Percentiles rank a stretch among this genome's conserved stretches.
phyloP scores from a whole-genome alignment of 768 basidiomycete genomes.

The Ramaria rubella region DNA sequence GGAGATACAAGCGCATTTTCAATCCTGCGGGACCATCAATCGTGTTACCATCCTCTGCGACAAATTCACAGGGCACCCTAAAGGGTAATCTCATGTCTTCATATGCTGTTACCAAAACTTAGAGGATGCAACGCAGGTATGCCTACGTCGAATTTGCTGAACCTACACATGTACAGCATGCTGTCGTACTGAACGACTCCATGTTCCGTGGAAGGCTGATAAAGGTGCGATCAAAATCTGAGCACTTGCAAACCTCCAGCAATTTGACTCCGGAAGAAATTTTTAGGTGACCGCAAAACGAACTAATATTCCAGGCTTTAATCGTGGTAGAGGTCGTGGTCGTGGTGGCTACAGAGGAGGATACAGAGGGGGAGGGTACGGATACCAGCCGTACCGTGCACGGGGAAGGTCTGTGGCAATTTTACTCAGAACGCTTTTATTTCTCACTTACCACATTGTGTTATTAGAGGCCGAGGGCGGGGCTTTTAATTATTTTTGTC shows the following conservation, averaged over 20 bases:
- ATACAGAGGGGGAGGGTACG: conserved; percentile 47
- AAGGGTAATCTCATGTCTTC: conserved; percentile 58
- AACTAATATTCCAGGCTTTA: conserved; percentile 92
- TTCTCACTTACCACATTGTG: not conserved
- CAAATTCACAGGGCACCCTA: conserved; percentile 99
- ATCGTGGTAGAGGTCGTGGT: conserved; percentile 73
- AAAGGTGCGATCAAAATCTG: conserved; percentile 55
- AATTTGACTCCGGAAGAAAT: not conserved
- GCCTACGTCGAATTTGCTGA: conserved; percentile 99
- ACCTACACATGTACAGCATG: conserved; percentile 83
- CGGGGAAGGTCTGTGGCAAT: conserved; percentile 61
- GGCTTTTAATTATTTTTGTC: conserved; percentile 42
- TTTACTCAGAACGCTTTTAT: conserved; percentile 11
- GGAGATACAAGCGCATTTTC: conserved; percentile 96
- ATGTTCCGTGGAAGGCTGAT: conserved; percentile 89
- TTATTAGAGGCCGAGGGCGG: conserved; percentile 62
- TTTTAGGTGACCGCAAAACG: conserved; percentile 87
- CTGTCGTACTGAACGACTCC: conserved; percentile 92
- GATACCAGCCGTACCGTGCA: conserved; percentile 57
- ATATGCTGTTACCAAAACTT: conserved; percentile 6
- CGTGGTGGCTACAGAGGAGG: conserved; percentile 51
- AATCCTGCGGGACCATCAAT: conserved; percentile 96
- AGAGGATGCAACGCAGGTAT: conserved; percentile 49
- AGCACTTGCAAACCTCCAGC: not conserved
- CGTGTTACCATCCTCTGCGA: conserved; percentile 98